Conservation (phyloP, 1,284 basidiomycete genomes). For the Cystobasidiaceae sp. region DNA sequence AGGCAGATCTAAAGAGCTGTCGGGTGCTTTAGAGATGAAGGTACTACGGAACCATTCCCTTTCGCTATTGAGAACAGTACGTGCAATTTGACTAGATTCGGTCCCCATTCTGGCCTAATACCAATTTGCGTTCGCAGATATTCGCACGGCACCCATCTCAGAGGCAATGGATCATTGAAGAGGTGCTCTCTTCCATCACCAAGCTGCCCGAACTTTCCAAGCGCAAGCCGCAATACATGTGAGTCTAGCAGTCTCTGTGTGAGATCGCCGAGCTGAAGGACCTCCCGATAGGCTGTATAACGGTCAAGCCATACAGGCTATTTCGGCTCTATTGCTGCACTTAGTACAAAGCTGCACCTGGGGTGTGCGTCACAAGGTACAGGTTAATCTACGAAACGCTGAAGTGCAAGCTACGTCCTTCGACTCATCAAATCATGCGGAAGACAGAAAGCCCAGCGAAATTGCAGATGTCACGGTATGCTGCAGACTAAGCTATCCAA, state of each 20-base stretch:
- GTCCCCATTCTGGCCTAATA: background rate
- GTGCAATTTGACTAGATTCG: slow-evolving; percentile 43
- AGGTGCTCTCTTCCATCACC: slow-evolving; percentile 81
- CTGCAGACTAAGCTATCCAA: too few species aligned
- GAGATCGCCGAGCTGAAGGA: background rate
- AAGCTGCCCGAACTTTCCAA: slow-evolving; percentile 83
- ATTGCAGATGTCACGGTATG: too few species aligned
- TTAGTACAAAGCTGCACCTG: slow-evolving; percentile 90
- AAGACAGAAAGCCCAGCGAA: too few species aligned
- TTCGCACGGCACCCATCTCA: slow-evolving; percentile 86
- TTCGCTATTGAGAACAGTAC: slow-evolving; percentile 71
- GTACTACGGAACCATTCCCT: slow-evolving; percentile 74
- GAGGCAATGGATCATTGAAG: slow-evolving; percentile 91
- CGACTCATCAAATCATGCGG: too few species aligned
- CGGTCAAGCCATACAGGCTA: slow-evolving; percentile 73
- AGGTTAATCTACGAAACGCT: slow-evolving; percentile 60
- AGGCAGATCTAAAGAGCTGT: slow-evolving; percentile 18
- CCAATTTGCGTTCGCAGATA: slow-evolving; percentile 53
- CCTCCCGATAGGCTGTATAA: slow-evolving; percentile 46
- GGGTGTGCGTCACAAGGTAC: slow-evolving; percentile 63
- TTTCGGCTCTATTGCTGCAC: slow-evolving; percentile 85
- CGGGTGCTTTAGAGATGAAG: slow-evolving; percentile 56
- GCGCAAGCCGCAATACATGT: slow-evolving; percentile 62
- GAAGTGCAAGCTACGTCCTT: too few species aligned
- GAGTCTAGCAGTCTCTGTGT: background rate